These are phyloP conservation scores for Colletotrichum chlorophyti DNA, from an alignment of 2,329 filamentous ascomycete genomes.

Conservation along the genomic window DNA sequence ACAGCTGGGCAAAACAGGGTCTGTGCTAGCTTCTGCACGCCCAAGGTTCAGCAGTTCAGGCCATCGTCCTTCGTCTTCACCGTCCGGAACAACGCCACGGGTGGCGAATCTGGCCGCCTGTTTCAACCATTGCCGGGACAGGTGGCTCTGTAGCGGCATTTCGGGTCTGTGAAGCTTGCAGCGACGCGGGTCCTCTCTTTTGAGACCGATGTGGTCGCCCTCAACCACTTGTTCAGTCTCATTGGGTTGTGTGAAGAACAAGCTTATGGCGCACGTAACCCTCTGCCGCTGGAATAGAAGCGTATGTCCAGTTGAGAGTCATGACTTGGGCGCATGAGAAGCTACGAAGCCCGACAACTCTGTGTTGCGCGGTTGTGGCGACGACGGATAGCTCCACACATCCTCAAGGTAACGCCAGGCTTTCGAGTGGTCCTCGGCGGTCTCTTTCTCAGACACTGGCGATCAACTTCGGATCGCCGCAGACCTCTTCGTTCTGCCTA, in stretches of 20 bases:
- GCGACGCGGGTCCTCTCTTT: too few species aligned
- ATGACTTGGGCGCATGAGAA: too few species aligned
- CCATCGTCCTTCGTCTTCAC: background rate
- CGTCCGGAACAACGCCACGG: constrained; percentile 1
- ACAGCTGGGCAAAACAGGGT: background rate
- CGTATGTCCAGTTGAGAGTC: too few species aligned
- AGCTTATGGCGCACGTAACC: too few species aligned
- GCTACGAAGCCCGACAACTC: background rate
- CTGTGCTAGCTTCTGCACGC: too few species aligned
- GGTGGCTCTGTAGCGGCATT: constrained; percentile 1
- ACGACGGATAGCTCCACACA: background rate
- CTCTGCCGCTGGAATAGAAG: too few species aligned
- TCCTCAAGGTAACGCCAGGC: too few species aligned
- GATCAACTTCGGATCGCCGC: background rate
- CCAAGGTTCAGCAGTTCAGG: constrained; percentile 17
- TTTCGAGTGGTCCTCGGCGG: too few species aligned
- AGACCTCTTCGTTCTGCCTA: constrained; percentile 1
- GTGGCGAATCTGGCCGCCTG: constrained; percentile 21
- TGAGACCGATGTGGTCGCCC: too few species aligned
- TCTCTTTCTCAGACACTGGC: too few species aligned
- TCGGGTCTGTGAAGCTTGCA: background rate
- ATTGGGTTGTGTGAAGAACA: background rate
- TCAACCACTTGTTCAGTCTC: too few species aligned
- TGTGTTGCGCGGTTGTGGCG: constrained; percentile 13
- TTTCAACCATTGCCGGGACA: constrained; percentile 9